Percentiles rank a stretch among this genome's conserved stretches.
Evolutionary conservation across 352 stramenopile species (phyloP).

Genomic region (Phytopythium montanum): DNA sequence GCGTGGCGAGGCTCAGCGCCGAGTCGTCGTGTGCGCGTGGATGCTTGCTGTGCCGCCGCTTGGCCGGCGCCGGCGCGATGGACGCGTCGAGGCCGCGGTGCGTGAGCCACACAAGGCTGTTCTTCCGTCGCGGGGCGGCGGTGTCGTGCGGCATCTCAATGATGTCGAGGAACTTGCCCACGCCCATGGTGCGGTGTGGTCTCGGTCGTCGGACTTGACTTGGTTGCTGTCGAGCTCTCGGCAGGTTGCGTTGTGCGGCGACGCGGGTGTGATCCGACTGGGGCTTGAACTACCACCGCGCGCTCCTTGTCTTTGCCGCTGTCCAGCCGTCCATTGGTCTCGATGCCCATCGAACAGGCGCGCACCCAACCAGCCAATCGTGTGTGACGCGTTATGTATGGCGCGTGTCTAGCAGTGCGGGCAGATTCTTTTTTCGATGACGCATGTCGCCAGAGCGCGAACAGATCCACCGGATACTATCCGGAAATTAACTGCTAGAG

Average conservation of each 20-base stretch:
- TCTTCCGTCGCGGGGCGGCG: constrained; percentile 13
- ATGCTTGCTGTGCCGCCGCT: constrained; percentile 12
- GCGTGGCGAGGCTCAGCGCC: constrained; percentile 2
- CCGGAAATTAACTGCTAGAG: neutral
- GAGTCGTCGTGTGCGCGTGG: constrained; percentile 10
- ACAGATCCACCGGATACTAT: neutral
- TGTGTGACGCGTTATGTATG: neutral
- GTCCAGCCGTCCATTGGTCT: neutral
- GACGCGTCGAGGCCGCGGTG: constrained; percentile 23
- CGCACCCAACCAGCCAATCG: neutral
- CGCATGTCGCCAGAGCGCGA: neutral
- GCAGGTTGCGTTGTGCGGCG: neutral
- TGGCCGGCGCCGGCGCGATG: constrained; percentile 15
- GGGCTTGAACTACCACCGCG: neutral
- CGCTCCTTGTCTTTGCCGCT: neutral
- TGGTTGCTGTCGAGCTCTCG: neutral
- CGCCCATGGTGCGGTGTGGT: neutral
- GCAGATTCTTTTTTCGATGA: neutral
- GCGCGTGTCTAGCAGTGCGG: neutral
- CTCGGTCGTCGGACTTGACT: neutral
- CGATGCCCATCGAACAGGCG: neutral
- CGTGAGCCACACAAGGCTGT: constrained; percentile 25
- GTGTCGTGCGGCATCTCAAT: neutral
- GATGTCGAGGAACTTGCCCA: neutral
- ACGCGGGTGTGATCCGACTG: neutral